Evolutionary conservation across 2,329 filamentous ascomycete species (phyloP), one percentile per base, ranked within the genome.

Genomic region (Alternaria atra): DNA sequence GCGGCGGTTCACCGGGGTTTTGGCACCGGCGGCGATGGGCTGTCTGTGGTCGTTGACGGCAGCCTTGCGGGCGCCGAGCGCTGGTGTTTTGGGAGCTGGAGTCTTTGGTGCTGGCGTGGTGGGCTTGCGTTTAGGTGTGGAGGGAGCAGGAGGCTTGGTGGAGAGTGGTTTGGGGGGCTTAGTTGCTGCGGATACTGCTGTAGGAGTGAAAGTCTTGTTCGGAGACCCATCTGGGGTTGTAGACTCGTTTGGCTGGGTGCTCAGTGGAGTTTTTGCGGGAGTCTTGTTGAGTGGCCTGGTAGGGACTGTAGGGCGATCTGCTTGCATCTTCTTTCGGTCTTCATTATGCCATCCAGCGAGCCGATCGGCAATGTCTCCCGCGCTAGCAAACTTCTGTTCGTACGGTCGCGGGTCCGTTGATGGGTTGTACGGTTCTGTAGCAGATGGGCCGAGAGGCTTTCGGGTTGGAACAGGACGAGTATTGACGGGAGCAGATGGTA

Each of bases 311-410:
- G 51, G 46, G 20, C 39, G 15, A 20, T 40, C 27, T 15, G 7
- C 29, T 1, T 34, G n/a, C 6, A 59, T 20, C 7, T 47, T 61
- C 32, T 60, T 48, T 9, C 50, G 25, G 13, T 61, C 55, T 17
- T 62, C 61, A 13, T 23, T 57, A 15, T 70, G 61, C 68, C 68
- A 71, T 43, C 52, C n/a, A 1, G 59, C 56, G 6, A 72, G 47
- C 13, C 62, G 63, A 4, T 47, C 55, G 6, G 64, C 65, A 13
- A 71, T 69, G 2, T 62, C 65, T 20, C 57, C 46, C 1, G 66
- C 67, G 37, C 64, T 64, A 1, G 55, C 66, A 12, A 68, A 53
- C 23, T 56, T 57, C 23, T 63, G 39, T 25, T 61, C 27, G 9
- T 44, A 37, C 7, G 57, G 48, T 39, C 58, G 63, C 5, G 48